These are phyloP conservation scores for Stachybotrys elegans DNA, from an alignment of 2,329 filamentous ascomycete genomes.

Conservation along the genomic window DNA sequence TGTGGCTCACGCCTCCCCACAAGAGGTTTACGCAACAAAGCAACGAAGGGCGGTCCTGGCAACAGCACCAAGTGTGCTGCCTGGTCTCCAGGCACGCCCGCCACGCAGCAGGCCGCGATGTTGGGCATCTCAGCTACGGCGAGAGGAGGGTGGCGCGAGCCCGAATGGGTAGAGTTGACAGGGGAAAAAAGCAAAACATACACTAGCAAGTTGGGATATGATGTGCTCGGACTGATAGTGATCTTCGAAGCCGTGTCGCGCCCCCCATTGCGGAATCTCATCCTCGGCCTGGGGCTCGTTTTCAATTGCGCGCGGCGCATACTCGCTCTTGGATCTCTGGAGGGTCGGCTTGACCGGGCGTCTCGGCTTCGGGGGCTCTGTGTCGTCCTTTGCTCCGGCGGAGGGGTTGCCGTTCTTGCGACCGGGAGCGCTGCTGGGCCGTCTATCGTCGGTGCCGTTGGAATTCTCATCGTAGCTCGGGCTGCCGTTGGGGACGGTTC, in stretches of 20 bases:
- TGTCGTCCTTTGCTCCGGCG: slow-evolving; percentile 23
- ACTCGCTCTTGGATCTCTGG: slow-evolving; percentile 53
- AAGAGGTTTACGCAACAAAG: too few species aligned
- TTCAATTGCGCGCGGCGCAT: slow-evolving; percentile 35
- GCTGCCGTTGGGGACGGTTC: slow-evolving; percentile 20
- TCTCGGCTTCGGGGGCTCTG: slow-evolving; percentile 28
- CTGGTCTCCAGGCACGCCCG: too few species aligned
- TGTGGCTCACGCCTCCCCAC: too few species aligned
- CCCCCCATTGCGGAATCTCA: slow-evolving; percentile 48
- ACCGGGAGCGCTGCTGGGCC: slow-evolving; percentile 42
- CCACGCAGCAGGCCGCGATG: too few species aligned
- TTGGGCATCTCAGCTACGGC: too few species aligned
- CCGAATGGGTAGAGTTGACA: too few species aligned
- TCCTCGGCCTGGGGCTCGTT: slow-evolving; percentile 38
- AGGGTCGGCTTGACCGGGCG: slow-evolving; percentile 45
- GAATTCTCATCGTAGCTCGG: slow-evolving; percentile 20
- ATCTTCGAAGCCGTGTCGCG: slow-evolving; percentile 85
- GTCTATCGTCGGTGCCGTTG: slow-evolving; percentile 26
- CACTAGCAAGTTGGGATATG: slow-evolving; percentile 75
- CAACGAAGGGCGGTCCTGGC: too few species aligned
- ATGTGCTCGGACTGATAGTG: slow-evolving; percentile 90
- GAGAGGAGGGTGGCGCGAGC: too few species aligned
- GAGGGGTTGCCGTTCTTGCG: slow-evolving; percentile 29
- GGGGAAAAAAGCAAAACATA: slow-evolving; percentile 38
- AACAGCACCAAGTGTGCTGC: too few species aligned